Base-by-base conservation (phyloP, 163 green algal genomes). In the Coccomyxa subellipsoidea region DNA sequence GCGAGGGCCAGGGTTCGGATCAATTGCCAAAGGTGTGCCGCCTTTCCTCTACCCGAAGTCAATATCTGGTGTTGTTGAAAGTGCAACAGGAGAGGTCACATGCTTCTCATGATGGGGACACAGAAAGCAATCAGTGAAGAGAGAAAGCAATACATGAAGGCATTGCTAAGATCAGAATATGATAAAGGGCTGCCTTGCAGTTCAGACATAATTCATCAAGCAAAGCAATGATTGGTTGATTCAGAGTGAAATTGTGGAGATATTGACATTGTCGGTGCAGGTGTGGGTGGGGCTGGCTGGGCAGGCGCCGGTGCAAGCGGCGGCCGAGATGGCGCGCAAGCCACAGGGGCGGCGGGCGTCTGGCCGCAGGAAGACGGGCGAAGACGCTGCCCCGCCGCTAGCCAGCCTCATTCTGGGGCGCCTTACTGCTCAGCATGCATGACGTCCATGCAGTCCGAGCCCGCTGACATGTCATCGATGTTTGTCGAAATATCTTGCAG, bases 201-300 rank as follows among this genome's bases (percentile, higher is more conserved):
- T n/a, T n/a, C n/a, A n/a, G n/a, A n/a, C n/a, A n/a, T n/a, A n/a
- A n/a, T n/a, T n/a, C n/a, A n/a, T n/a, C n/a, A n/a, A n/a, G n/a
- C n/a, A n/a, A n/a, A n/a, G n/a, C n/a, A n/a, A n/a, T n/a, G n/a
- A n/a, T n/a, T n/a, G n/a, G n/a, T n/a, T n/a, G n/a, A n/a, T n/a
- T n/a, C n/a, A n/a, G n/a, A n/a, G n/a, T n/a, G n/a, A n/a, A n/a
- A n/a, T n/a, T n/a, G n/a, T n/a, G n/a, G n/a, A n/a, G n/a, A n/a
- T n/a, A n/a, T n/a, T n/a, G 18, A 73, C 66, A 35, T 27, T 31
- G 27, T n/a, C 12, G 23, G 31, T 34, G 66, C 70, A 77, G 70
- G 70, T 77, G n/a, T 77, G 70, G 70, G 70, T 77, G 23, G 70
- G 70, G 27, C 32, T 77, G 70, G 70, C 34, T 18, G 70, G 70